A percentile compares a stretch with the other conserved stretches of the same genome.
These are phyloP conservation scores for Nannizzia gypsea DNA, from an alignment of 2,329 filamentous ascomycete genomes.

Conservation along the genomic window DNA sequence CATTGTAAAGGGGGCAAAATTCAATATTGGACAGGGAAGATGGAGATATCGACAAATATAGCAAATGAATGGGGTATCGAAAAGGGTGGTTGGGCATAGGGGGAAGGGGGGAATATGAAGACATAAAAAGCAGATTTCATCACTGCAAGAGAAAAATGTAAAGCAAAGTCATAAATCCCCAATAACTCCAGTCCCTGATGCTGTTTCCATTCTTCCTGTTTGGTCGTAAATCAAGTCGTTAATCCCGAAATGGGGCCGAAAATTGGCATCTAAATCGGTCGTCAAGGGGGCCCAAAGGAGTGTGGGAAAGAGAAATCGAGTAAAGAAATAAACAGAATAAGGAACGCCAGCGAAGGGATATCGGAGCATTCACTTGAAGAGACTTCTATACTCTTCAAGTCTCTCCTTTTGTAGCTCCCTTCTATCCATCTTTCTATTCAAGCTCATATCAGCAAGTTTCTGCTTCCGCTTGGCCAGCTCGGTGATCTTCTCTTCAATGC, in stretches of 20 bases:
- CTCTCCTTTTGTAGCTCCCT: slow-evolving; percentile 53
- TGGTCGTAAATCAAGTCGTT: neutral
- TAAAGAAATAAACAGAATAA: too few relatives aligned
- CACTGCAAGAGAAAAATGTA: neutral
- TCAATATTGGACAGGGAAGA: neutral
- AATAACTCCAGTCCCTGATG: neutral
- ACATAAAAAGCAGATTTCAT: neutral
- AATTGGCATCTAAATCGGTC: neutral
- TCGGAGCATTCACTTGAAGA: slow-evolving; percentile 40
- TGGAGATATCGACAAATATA: neutral
- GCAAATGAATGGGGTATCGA: neutral
- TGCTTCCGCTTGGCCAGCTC: slow-evolving; percentile 85
- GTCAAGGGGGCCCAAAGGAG: neutral
- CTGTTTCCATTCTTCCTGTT: neutral
- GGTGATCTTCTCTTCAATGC: slow-evolving; percentile 91
- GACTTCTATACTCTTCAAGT: slow-evolving; percentile 47
- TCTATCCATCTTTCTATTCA: slow-evolving; percentile 55
- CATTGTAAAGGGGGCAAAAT: neutral
- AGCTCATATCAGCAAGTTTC: slow-evolving; percentile 73
- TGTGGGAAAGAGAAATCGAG: too few relatives aligned
- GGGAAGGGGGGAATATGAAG: neutral
- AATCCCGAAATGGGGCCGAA: neutral
- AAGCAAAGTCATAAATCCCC: neutral
- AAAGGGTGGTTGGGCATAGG: neutral
- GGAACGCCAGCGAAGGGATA: neutral